These are phyloP conservation scores for Plasmodium gonderi DNA, from an alignment of 169 alveolate species.

Conservation along the genomic window DNA sequence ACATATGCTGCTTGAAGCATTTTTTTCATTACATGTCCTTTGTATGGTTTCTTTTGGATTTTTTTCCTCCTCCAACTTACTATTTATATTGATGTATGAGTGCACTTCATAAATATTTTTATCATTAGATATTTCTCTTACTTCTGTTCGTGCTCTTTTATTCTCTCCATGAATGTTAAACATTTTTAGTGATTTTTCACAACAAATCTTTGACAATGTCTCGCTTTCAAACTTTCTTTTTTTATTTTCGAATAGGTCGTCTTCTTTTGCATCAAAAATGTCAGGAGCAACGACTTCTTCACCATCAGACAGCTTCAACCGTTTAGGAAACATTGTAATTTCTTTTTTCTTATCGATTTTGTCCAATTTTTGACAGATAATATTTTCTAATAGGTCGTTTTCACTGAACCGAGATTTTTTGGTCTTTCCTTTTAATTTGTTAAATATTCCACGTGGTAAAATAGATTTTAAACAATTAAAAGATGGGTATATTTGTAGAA, in stretches of 20 bases:
- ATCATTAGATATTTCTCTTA: not conserved
- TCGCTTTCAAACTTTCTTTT: not conserved
- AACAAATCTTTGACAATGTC: not conserved
- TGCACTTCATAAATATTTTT: not conserved
- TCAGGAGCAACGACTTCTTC: not conserved
- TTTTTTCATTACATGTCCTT: not conserved
- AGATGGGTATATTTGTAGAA: constrained; percentile 37
- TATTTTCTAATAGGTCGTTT: constrained; percentile 32
- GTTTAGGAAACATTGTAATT: not conserved
- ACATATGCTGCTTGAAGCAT: not conserved
- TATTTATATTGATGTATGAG: not conserved
- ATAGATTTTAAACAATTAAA: constrained; percentile 36
- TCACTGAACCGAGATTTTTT: constrained; percentile 31
- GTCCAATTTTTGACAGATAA: constrained; percentile 3
- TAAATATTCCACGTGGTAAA: not conserved
- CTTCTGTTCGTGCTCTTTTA: not conserved
- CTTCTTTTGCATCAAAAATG: not conserved
- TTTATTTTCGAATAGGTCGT: not conserved
- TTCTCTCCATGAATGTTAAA: not conserved
- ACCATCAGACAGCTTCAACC: not conserved
- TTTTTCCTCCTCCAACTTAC: not conserved
- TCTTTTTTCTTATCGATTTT: not conserved
- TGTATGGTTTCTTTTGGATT: not conserved
- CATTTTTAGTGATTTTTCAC: not conserved
- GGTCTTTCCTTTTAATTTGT: constrained; percentile 24